Percentiles rank a stretch among this genome's conserved stretches.
Evolutionary conservation across 257 asterid genomes (phyloP).

Genomic region (Scutellaria galericulata): DNA sequence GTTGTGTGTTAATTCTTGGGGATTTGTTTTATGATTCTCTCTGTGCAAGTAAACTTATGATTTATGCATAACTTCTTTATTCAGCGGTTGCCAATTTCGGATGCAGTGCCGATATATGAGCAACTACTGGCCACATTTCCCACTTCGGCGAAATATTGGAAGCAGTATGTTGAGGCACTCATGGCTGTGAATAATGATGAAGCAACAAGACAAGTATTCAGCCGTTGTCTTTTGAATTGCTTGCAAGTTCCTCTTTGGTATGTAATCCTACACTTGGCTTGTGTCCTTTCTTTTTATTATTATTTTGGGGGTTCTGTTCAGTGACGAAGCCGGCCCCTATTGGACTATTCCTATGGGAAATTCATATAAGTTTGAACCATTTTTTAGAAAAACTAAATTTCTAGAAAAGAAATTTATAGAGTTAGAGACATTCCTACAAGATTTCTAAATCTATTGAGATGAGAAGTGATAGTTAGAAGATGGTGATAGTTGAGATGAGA

Average conservation of each 20-base stretch:
- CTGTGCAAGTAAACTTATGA: not conserved
- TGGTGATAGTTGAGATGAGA: too few relatives aligned
- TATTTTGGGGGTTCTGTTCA: too few relatives aligned
- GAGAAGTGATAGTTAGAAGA: too few relatives aligned
- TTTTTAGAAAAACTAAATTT: too few relatives aligned
- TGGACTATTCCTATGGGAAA: too few relatives aligned
- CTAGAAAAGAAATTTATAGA: too few relatives aligned
- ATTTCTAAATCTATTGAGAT: too few relatives aligned
- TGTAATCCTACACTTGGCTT: not conserved
- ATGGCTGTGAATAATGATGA: slow-evolving; percentile 92
- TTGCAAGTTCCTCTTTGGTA: slow-evolving; percentile 95
- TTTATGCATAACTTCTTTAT: slow-evolving; percentile 4
- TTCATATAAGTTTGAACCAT: too few relatives aligned
- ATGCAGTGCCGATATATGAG: slow-evolving; percentile 82
- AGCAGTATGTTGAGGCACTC: slow-evolving; percentile 91
- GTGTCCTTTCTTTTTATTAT: too few relatives aligned
- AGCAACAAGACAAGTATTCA: slow-evolving; percentile 80
- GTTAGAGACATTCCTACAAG: too few relatives aligned
- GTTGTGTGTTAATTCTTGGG: slow-evolving; percentile 1
- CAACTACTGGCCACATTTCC: slow-evolving; percentile 83
- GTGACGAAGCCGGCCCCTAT: too few relatives aligned
- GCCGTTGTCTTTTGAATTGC: slow-evolving; percentile 93
- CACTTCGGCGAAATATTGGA: slow-evolving; percentile 95
- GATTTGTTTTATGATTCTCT: not conserved
- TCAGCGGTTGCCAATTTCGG: slow-evolving; percentile 77